phyloP scores from a whole-genome alignment of 306 rosid species.

The Cyclanthera cordifolia region DNA sequence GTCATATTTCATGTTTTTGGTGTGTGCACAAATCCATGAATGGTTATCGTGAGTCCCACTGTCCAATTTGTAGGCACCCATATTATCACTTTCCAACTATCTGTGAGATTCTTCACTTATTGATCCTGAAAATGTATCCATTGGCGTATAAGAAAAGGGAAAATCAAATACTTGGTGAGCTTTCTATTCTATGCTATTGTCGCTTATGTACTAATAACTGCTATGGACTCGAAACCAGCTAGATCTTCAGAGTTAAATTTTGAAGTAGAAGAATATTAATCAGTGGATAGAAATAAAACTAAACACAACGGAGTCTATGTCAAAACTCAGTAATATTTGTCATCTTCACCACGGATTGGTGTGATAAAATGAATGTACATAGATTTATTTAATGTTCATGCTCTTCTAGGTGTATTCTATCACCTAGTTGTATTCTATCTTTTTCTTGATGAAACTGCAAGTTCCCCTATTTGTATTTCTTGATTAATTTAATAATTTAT shows the following conservation, averaged over 20 bases:
- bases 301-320: neutral
- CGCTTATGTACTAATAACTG: neutral
- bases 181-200: neutral
- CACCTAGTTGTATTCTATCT: neutral
- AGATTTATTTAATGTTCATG: neutral
- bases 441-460: neutral
- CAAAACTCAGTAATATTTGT: neutral
- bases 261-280: neutral
- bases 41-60: constrained; percentile 31
- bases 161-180: constrained; percentile 47
- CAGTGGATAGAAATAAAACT: neutral
- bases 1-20: constrained; percentile 85
- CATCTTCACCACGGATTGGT: neutral
- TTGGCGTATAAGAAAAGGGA: constrained; percentile 45
- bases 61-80: constrained; percentile 61
- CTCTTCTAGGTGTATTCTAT: too few species aligned
- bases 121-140: constrained; percentile 64
- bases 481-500: neutral
- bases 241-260: too few species aligned
- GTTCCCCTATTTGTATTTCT: neutral
- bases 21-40: constrained; percentile 65
- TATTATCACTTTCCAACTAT: constrained; percentile 61
- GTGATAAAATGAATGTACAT: neutral
- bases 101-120: constrained; percentile 61
- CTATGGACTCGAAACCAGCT: too few species aligned